phyloP scores from a whole-genome alignment of 2,329 filamentous ascomycete species.

The Cercospora nicotianae region DNA sequence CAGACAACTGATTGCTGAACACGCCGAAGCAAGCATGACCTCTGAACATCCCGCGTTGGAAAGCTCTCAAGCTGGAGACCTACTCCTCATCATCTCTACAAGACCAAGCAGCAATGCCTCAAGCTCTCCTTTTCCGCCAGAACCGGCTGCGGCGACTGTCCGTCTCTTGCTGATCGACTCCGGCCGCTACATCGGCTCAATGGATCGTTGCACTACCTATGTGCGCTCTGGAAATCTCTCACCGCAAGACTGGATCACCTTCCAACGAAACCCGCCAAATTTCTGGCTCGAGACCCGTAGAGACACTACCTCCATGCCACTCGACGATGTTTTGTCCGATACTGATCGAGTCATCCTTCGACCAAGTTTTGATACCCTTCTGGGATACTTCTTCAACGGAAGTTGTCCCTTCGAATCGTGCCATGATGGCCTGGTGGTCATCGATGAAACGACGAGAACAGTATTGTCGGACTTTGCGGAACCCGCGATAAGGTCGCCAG shows the following conservation, averaged over 20 bases:
- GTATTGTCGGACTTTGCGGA: neutral
- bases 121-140: neutral
- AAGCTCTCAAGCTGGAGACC: neutral
- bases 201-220: neutral
- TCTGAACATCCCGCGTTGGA: neutral
- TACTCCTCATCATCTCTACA: neutral
- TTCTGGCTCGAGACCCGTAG: neutral
- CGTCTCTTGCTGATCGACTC: conserved; percentile 9
- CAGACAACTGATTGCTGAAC: neutral
- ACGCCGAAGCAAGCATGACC: neutral
- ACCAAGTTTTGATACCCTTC: neutral
- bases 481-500: neutral
- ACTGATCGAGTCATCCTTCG: neutral
- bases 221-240: neutral
- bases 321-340: neutral
- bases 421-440: neutral
- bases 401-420: neutral
- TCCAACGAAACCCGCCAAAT: neutral
- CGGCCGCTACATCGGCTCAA: neutral
- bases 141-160: too few relatives aligned
- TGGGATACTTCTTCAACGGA: conserved; percentile 1
- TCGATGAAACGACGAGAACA: neutral
- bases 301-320: neutral
- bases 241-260: neutral
- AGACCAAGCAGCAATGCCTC: neutral